Evolutionary conservation across 306 rosid species (phyloP), one percentile per base, ranked within the genome.

Genomic region (Quercus berberidifolia): DNA sequence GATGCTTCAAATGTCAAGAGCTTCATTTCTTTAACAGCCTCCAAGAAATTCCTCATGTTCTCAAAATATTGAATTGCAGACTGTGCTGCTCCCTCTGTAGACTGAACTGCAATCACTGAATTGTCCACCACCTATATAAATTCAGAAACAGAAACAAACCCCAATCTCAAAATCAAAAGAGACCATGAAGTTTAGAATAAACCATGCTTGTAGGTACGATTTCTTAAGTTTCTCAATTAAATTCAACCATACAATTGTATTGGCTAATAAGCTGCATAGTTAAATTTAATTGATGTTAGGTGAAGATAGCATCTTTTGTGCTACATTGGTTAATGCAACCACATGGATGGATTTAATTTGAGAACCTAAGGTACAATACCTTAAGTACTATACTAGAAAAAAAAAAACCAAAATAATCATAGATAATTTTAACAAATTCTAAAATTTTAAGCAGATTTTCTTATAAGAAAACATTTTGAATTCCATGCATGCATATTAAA

Each of bases 1-100:
- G 99, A 95, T 56, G 98, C 97, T 86, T 95, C 99, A 65, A 95
- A 95, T 3, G 99, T 95, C 87, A 95, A 83, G 51, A 95, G 96
- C 85, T 88, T 65, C 98, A 95, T 95, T 76, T 80, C 82, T 63
- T 90, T 89, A 54, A 95, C 97, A 5, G 99, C 98, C 83, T 92
- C 97, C 28, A 95, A 88, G 85, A 95, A 95, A 80, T 95, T 95
- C 57, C 94, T 91, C 97, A 85, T 92, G 87, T 95, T 95, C 86
- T 95, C 99, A 77, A 95, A 95, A 67, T 92, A 95, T 81, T 95
- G 99, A 87, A 95, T 92, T 60, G 97, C 95, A 70, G 99, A 95
- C 26, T 95, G 99, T 3, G 97, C 98, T 0, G 95, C 95, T 25
- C 93, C 99, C 41, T 94, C 99, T 7, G 86, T 55, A 25, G 94